Conservation (phyloP, 805 yeast species). For the Hanseniaspora meyeri region DNA sequence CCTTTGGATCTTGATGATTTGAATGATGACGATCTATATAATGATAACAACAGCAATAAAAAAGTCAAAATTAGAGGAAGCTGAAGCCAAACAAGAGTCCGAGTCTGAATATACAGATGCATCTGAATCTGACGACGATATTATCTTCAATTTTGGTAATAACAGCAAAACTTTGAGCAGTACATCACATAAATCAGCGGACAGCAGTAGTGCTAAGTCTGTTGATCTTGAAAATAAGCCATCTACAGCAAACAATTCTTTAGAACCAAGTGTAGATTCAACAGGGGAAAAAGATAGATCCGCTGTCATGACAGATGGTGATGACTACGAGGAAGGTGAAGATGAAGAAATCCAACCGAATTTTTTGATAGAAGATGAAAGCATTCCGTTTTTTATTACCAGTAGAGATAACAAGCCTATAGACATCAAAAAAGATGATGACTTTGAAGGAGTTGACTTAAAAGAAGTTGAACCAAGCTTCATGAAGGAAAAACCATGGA, state of each 20-base stretch:
- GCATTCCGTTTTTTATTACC: constrained; percentile 9
- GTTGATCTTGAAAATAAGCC: background rate
- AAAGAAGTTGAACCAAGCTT: constrained; percentile 70
- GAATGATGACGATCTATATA: constrained; percentile 9
- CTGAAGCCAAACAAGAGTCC: background rate
- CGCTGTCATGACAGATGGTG: background rate
- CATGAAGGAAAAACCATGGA: constrained; percentile 92
- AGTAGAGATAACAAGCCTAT: constrained; percentile 18
- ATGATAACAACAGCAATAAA: background rate
- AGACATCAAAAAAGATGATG: constrained; percentile 27
- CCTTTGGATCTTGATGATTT: constrained; percentile 1
- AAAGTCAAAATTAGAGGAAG: constrained; percentile 7
- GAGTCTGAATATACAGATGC: constrained; percentile 9
- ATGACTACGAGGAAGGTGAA: constrained; percentile 1
- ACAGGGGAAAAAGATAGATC: background rate
- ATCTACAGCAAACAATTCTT: background rate
- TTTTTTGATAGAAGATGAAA: constrained; percentile 11
- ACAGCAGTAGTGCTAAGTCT: background rate
- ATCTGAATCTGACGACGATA: constrained; percentile 11
- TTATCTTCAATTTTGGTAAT: constrained; percentile 8
- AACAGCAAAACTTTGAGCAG: constrained; percentile 6
- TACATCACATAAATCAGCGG: background rate
- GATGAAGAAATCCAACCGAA: constrained; percentile 7
- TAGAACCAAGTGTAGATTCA: background rate
- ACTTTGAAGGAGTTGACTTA: constrained; percentile 63